Evolutionary conservation across 441 rosid species (phyloP), one percentile per base, ranked within the genome.

Genomic region (Syzygium malaccense): DNA sequence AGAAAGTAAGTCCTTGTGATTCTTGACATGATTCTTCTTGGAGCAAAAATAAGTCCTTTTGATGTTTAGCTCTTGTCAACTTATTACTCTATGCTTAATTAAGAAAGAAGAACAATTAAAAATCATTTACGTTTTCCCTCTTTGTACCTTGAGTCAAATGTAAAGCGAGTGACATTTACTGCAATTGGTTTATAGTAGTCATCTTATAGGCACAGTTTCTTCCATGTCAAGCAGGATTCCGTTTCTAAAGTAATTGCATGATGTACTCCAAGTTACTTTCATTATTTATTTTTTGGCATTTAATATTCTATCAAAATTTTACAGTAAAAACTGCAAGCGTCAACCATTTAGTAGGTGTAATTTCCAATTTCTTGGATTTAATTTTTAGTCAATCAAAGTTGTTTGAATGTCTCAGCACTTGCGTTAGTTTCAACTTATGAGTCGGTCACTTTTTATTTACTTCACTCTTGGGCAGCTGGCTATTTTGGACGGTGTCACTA

Each of bases 401-500:
- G 55, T 88, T 88, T 90, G 30, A 15, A 12, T 86, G 71, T 41
- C 15, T 80, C 28, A 49, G 83, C 18, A n/a, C 17, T 66, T 1
- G 1, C 51, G 66, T 30, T 48, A 6, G 13, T 51, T 68, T 71
- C 55, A 18, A 30, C 60, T 53, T 11, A 28, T 85, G 80, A 37
- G 30, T 85, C 2, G 14, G 64, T 85, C 64, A 55, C 55, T 30
- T 60, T 41, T 64, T 10, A 45, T 55, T 30, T n/a, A 19, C 48
- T n/a, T 55, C 51, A 84, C 55, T 86, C 49, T 85, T 57, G 33
- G 91, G 54, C 94, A 97, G 99, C 97, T 98, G 87, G 99, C 99
- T 89, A 92, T 98, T 89, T 90, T 97, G 93, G 97, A 96, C 87
- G 98, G 99, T 83, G 89, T 94, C 91, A 93, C 99, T 37, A 94